Percentiles rank a stretch among this genome's conserved stretches.
These are phyloP conservation scores for Zygosaccharomyces bailii DNA, from an alignment of 805 yeast species.

Conservation along the genomic window DNA sequence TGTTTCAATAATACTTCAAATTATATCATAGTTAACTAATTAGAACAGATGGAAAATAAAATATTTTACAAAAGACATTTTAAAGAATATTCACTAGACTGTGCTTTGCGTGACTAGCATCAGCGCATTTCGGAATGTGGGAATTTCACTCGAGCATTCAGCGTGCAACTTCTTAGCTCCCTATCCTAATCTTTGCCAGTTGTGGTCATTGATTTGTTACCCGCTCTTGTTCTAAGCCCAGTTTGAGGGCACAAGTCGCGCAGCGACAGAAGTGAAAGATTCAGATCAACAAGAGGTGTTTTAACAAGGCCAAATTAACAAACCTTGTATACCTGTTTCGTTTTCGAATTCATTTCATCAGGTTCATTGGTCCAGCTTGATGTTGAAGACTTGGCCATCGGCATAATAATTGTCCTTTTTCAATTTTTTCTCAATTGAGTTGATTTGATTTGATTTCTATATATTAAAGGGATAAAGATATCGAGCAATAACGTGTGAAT, in stretches of 20 bases:
- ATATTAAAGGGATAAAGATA: not conserved
- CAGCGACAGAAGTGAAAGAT: conserved; percentile 4
- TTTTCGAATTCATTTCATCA: not conserved
- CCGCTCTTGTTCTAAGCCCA: conserved; percentile 6
- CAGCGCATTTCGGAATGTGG: too few relatives aligned
- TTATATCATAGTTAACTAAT: too few relatives aligned
- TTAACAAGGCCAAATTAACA: not conserved
- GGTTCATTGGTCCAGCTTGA: not conserved
- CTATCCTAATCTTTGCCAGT: not conserved
- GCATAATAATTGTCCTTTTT: not conserved
- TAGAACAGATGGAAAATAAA: too few relatives aligned
- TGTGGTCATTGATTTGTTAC: not conserved
- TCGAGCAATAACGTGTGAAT: not conserved
- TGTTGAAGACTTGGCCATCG: not conserved
- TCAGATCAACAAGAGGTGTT: conserved; percentile 1
- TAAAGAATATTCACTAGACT: too few relatives aligned
- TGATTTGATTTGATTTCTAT: not conserved
- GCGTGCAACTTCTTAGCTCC: too few relatives aligned
- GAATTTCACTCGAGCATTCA: too few relatives aligned
- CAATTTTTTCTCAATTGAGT: not conserved
- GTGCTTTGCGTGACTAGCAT: too few relatives aligned
- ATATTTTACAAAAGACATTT: too few relatives aligned
- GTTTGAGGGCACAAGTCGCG: conserved; percentile 5
- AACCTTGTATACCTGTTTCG: not conserved
- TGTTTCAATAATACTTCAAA: too few relatives aligned